Conservation (phyloP, 768 basidiomycete genomes). For the Mycena galericulata region DNA sequence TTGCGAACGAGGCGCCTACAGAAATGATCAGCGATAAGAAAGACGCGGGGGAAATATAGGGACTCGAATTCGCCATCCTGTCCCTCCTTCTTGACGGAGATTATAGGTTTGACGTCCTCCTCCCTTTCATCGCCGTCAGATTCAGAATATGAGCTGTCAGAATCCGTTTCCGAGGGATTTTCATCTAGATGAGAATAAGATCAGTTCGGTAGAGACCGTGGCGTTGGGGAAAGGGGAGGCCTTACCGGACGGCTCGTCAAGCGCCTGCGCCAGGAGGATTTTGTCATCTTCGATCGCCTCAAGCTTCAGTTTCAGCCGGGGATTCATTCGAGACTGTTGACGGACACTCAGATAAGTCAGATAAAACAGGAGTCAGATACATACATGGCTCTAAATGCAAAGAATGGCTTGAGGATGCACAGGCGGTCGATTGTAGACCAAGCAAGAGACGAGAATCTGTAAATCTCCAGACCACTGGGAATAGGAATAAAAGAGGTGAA, state of each 20-base stretch:
- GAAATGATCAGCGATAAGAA: background rate
- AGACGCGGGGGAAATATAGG: slow-evolving; percentile 24
- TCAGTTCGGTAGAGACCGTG: background rate
- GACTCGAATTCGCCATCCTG: slow-evolving; percentile 72
- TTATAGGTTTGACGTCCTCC: slow-evolving; percentile 12
- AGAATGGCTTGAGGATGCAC: too few species aligned
- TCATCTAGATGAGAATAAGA: background rate
- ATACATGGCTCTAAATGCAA: too few species aligned
- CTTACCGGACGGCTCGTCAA: background rate
- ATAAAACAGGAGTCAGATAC: too few species aligned
- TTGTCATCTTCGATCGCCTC: slow-evolving; percentile 30
- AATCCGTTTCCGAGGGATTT: background rate
- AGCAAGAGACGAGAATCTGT: too few species aligned
- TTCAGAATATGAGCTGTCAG: slow-evolving; percentile 20
- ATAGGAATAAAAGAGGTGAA: too few species aligned
- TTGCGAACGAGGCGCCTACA: slow-evolving; percentile 75
- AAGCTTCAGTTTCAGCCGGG: slow-evolving; percentile 25
- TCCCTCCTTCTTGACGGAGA: slow-evolving; percentile 39
- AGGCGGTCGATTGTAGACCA: too few species aligned
- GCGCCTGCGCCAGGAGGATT: background rate
- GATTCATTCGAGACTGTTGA: slow-evolving; percentile 17
- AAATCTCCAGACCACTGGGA: too few species aligned
- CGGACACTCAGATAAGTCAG: too few species aligned
- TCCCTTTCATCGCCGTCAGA: slow-evolving; percentile 18
- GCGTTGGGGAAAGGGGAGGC: background rate